Conservation (phyloP, 805 yeast genomes). For the Lachancea kluyveri region DNA sequence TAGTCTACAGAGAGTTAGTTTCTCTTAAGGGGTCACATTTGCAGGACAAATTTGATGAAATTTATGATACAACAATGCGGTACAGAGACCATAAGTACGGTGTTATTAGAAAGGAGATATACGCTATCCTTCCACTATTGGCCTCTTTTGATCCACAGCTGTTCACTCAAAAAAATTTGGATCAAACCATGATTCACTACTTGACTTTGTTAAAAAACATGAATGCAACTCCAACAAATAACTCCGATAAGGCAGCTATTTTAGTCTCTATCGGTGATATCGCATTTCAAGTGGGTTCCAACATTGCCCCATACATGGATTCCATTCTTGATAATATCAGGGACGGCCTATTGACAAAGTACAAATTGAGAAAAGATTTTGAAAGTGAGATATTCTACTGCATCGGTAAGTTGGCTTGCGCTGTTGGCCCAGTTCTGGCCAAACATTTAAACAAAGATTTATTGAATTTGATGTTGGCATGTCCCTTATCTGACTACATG, state of each 20-base stretch:
- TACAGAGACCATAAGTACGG: constrained; percentile 74
- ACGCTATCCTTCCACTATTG: constrained; percentile 72
- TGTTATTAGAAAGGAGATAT: constrained; percentile 77
- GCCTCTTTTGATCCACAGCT: constrained; percentile 70
- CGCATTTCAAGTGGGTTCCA: constrained; percentile 66
- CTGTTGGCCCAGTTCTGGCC: constrained; percentile 90
- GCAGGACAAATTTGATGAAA: constrained; percentile 63
- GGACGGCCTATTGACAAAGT: constrained; percentile 57
- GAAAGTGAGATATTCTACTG: constrained; percentile 88
- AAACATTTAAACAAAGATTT: constrained; percentile 81
- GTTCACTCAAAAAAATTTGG: constrained; percentile 77
- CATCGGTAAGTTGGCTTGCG: constrained; percentile 74
- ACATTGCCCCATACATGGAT: constrained; percentile 81
- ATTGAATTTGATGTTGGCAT: constrained; percentile 68
- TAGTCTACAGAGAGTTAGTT: constrained; percentile 76
- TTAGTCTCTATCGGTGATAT: constrained; percentile 80
- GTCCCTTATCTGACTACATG: constrained; percentile 80
- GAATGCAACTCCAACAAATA: constrained; percentile 30
- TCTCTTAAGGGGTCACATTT: constrained; percentile 67
- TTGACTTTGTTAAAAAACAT: constrained; percentile 70
- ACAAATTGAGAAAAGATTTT: constrained; percentile 58
- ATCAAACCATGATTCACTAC: constrained; percentile 69
- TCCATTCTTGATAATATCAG: constrained; percentile 78
- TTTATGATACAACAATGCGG: constrained; percentile 66
- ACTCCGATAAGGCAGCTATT: constrained; percentile 63